Conservation (phyloP, 805 yeast species). For the Candida vartiovaarae region DNA sequence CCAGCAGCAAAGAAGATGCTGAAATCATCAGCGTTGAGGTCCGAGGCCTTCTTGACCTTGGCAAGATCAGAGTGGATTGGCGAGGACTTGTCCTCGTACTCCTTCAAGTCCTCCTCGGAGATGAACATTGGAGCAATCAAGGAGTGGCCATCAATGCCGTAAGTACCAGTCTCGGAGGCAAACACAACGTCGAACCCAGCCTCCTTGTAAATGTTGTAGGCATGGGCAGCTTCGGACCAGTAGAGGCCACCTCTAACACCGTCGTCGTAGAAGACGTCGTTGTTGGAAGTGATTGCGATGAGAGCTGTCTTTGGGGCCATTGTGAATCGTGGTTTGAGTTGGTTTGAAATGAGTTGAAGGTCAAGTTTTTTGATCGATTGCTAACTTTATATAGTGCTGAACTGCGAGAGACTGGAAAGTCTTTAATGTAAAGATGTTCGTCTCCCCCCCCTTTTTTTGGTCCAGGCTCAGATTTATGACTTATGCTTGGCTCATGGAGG, state of each 20-base stretch:
- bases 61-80: constrained; percentile 33
- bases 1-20: constrained; percentile 55
- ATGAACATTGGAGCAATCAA: constrained; percentile 30
- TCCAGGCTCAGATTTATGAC: no score
- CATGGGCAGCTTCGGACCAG: constrained; percentile 53
- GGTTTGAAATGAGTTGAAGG: not conserved
- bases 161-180: constrained; percentile 52
- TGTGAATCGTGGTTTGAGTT: constrained; percentile 1
- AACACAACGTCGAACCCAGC: constrained; percentile 48
- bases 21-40: constrained; percentile 41
- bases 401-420: no score
- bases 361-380: no score
- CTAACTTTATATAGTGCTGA: no score
- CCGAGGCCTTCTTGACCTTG: constrained; percentile 39
- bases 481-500: no score
- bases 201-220: constrained; percentile 39
- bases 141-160: constrained; percentile 55
- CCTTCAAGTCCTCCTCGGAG: constrained; percentile 36
- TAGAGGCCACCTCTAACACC: constrained; percentile 58
- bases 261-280: constrained; percentile 45
- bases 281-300: constrained; percentile 36
- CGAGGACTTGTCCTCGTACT: constrained; percentile 31
- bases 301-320: constrained; percentile 29
- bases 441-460: no score
- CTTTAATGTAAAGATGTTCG: no score